A percentile compares a stretch with the other conserved stretches of the same genome.
phyloP scores from a whole-genome alignment of 208 protist species.

The Crithidia fasciculata region DNA sequence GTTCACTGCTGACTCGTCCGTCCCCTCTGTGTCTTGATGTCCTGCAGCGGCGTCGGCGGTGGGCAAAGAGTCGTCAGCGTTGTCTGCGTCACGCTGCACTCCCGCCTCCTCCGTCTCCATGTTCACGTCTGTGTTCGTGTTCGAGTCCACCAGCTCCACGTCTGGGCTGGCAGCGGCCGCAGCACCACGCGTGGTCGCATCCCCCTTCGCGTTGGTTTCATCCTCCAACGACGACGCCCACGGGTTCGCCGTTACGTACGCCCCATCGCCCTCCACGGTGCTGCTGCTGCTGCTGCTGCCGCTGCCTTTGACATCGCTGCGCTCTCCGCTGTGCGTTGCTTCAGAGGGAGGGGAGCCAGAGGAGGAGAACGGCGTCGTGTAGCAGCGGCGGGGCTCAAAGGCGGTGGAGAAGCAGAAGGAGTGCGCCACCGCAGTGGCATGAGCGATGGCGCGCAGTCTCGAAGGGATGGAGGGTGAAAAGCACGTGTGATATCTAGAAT shows the following conservation, averaged over 20 bases:
- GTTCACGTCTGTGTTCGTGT: conserved; percentile 8
- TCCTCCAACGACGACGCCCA: no score
- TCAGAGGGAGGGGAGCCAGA: not conserved
- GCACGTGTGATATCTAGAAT: no score
- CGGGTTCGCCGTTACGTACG: no score
- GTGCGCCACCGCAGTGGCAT: not conserved
- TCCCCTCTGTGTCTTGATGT: not conserved
- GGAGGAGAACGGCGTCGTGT: not conserved
- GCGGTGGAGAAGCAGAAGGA: not conserved
- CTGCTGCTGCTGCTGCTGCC: not conserved
- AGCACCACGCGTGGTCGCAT: not conserved
- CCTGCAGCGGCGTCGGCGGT: not conserved
- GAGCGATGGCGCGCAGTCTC: not conserved
- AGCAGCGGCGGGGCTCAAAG: not conserved
- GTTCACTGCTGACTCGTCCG: not conserved
- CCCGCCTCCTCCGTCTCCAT: not conserved
- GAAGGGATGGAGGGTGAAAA: not conserved
- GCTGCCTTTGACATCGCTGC: not conserved
- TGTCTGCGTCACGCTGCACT: not conserved
- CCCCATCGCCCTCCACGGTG: no score
- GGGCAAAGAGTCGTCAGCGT: no score
- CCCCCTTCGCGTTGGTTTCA: not conserved
- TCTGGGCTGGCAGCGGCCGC: no score
- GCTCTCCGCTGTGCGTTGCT: not conserved
- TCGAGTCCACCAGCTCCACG: not conserved